Evolutionary conservation across 257 asterid genomes (phyloP), one percentile per base, ranked within the genome.

Genomic region (Ilex aquifolium): DNA sequence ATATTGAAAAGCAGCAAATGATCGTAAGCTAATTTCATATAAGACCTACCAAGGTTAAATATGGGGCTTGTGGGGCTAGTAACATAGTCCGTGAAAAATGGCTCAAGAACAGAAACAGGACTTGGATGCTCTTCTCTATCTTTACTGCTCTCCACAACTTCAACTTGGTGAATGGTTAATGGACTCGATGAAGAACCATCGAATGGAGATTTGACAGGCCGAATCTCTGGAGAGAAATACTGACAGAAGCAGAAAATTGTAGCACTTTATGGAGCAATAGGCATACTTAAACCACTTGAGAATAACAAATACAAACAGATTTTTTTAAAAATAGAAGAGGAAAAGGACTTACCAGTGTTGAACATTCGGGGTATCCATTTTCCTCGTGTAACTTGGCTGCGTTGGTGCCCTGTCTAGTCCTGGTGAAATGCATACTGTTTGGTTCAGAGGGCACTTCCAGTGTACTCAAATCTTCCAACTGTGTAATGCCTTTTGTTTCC

Each of bases 101-200:
- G 84, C 58, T 84, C 94, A 3, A 91, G 84, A 13, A 91, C 97
- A 50, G 97, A 91, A 60, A 84, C 82, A 8, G 97, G 97, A 79
- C 95, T 91, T 58, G 64, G 82, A 68, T 81, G 84, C 69, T 83
- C 95, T 71, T 75, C 90, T 77, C 76, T 83, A 72, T 74, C 66
- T 64, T 82, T 86, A 55, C 61, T 60, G 64, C 62, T 63, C 56
- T 78, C 71, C 27, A 63, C 74, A 57, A 32, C 32, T 53, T 78
- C 70, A 39, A 74, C 62, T 49, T 69, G 74, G 68, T 60, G 40
- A 31, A 65, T 77, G 81, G 77, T 69, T 50, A 62, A 46, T 4
- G 52, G 63, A 72, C 83, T 70, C 16, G 77, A 76, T 12, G 79
- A 73, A n/a, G 77, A 71, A 69, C 70, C 69, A 62, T 74, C 76